Evolutionary conservation across 2,329 filamentous ascomycete genomes (phyloP).

Genomic region (Phaeosphaeriaceae sp.): DNA sequence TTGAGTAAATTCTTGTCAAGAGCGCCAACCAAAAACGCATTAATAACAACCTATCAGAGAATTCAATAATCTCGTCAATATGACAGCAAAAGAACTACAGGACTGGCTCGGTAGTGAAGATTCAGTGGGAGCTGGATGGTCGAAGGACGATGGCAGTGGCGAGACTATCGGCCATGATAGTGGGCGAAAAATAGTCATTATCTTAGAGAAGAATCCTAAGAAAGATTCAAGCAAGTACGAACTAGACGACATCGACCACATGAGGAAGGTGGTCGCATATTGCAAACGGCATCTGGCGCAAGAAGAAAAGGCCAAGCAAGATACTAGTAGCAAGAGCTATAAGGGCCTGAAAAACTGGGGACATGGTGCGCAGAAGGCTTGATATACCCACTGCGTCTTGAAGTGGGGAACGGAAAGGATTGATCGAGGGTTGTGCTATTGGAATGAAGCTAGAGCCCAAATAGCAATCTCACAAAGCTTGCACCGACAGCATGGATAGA

Average conservation of each 20-base stretch:
- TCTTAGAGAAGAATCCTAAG: conserved; percentile 66
- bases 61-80: conserved; percentile 72
- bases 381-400: not conserved
- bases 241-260: conserved; percentile 63
- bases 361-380: conserved; percentile 44
- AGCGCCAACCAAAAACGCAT: not conserved
- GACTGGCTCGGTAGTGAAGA: conserved; percentile 67
- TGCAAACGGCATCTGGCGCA: conserved; percentile 72
- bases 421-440: no score
- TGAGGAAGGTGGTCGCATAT: conserved; percentile 69
- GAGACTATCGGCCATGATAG: conserved; percentile 69
- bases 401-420: no score
- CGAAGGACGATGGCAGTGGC: conserved; percentile 59
- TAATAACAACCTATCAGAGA: conserved; percentile 51
- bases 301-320: conserved; percentile 63
- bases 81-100: conserved; percentile 66
- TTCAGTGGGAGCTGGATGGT: conserved; percentile 65
- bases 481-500: no score
- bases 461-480: conserved; percentile 24
- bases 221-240: conserved; percentile 64
- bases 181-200: conserved; percentile 68
- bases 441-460: no score
- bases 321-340: conserved; percentile 63
- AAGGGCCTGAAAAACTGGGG: conserved; percentile 50
- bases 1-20: conserved; percentile 46